Percentiles rank a stretch among this genome's conserved stretches.
phyloP scores from a whole-genome alignment of 1,139 yeast genomes.

The Yamadazyma mexicana region DNA sequence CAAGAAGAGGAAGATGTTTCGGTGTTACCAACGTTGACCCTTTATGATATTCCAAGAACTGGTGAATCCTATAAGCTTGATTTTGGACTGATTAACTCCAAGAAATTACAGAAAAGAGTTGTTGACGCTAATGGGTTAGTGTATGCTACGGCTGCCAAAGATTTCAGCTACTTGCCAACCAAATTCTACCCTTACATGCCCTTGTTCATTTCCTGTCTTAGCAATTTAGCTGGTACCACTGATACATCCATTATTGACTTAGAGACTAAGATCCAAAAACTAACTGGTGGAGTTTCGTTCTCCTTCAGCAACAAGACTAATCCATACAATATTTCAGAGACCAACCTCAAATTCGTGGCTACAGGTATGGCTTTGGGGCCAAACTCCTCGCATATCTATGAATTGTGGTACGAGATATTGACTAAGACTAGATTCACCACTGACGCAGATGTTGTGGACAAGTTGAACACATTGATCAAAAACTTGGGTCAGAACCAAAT shows the following conservation, averaged over 20 bases:
- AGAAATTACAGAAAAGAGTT: slow-evolving; percentile 44
- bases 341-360: slow-evolving; percentile 50
- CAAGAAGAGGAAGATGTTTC: slow-evolving; percentile 69
- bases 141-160: slow-evolving; percentile 62
- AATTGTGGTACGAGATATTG: slow-evolving; percentile 68
- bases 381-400: slow-evolving; percentile 61
- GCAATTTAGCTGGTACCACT: slow-evolving; percentile 78
- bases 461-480: slow-evolving; percentile 71
- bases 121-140: slow-evolving; percentile 77
- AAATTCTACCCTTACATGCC: slow-evolving; percentile 71
- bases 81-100: slow-evolving; percentile 23
- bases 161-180: slow-evolving; percentile 56
- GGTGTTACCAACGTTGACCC: slow-evolving; percentile 73
- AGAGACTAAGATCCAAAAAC: slow-evolving; percentile 78
- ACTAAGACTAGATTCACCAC: slow-evolving; percentile 61
- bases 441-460: slow-evolving; percentile 50
- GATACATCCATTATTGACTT: slow-evolving; percentile 70
- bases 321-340: slow-evolving; percentile 47
- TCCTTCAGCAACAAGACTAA: slow-evolving; percentile 56
- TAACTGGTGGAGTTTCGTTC: slow-evolving; percentile 82
- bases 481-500: slow-evolving; percentile 77
- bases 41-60: slow-evolving; percentile 66
- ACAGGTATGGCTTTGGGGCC: slow-evolving; percentile 72
- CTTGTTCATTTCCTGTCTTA: slow-evolving; percentile 74
- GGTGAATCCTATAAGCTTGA: slow-evolving; percentile 43